Evolutionary conservation across 495 filamentous ascomycete genomes (phyloP), one percentile per base, ranked within the genome.

Genomic region (Articulospora tetracladia): DNA sequence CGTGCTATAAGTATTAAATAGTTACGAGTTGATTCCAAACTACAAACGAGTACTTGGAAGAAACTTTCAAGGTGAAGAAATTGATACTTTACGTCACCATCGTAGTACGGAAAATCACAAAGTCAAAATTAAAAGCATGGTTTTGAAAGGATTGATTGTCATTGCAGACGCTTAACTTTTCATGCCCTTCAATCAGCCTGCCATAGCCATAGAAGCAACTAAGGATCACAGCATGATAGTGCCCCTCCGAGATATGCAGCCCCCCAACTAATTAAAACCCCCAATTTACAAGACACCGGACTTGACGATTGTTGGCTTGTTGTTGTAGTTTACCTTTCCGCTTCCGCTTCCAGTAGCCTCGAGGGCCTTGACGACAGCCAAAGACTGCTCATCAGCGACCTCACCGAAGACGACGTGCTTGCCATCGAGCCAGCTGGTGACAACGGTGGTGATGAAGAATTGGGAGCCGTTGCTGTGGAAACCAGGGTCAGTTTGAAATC

Each of bases 331-430:
- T 71, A 89, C 77, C 59, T 80, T 73, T 59, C 89, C 89, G 67
- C 73, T 78, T 70, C 73, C 67, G 65, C 75, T 81, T 71, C 88
- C 89, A 36, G 83, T 81, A 58, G 82, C 79, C 84, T 96, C 90
- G 55, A 96, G 79, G 63, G 85, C 81, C 75, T 81, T 80, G 70
- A 94, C 88, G 58, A 92, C 68, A 0, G 71, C 60, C 76, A 84
- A 72, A 63, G 86, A 90, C n/a, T 75, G 71, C 0, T 76, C 69
- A 59, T 91, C 86, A 53, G 82, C 80, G 44, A 92, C 89, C 74
- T 89, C 79, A 50, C 89, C 89, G 73, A 93, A 93, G 67, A 92
- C 90, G 66, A 90, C 87, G 75, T 93, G 90, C 68, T 87, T 87
- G 65, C 85, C 85, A 68, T 93, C 83, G 64, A 93, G 82, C 83